phyloP scores from a whole-genome alignment of 108 stramenopile species.

The Seminavis robusta region DNA sequence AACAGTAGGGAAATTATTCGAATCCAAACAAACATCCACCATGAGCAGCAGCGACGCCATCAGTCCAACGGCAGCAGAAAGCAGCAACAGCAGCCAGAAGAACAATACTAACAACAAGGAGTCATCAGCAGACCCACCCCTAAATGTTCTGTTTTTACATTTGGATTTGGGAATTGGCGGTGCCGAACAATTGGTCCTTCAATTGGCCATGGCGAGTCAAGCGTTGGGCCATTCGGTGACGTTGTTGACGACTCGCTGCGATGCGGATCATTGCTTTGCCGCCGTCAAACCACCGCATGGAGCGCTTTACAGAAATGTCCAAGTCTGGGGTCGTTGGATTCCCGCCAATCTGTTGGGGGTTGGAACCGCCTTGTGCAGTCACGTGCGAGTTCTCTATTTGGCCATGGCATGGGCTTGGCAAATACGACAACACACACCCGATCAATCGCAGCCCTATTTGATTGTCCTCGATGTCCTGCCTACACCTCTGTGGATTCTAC shows the following conservation, averaged over 20 bases:
- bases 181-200: slow-evolving; percentile 80
- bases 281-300: slow-evolving; percentile 74
- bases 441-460: slow-evolving; percentile 41
- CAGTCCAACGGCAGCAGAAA: too few relatives aligned
- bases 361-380: slow-evolving; percentile 61
- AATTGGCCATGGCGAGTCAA: slow-evolving; percentile 68
- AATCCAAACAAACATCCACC: too few relatives aligned
- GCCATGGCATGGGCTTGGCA: slow-evolving; percentile 17
- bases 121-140: not conserved
- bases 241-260: slow-evolving; percentile 94
- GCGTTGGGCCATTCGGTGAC: slow-evolving; percentile 43
- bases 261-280: slow-evolving; percentile 87
- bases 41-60: too few relatives aligned
- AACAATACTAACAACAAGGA: too few relatives aligned
- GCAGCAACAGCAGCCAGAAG: too few relatives aligned
- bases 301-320: slow-evolving; percentile 35
- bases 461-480: slow-evolving; percentile 92
- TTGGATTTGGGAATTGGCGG: slow-evolving; percentile 90
- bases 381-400: slow-evolving; percentile 72
- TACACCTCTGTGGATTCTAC: slow-evolving; percentile 76
- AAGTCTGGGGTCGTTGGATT: slow-evolving; percentile 72
- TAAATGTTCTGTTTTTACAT: slow-evolving; percentile 70
- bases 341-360: slow-evolving; percentile 46
- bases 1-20: too few relatives aligned
- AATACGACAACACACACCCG: slow-evolving; percentile 7